Evolutionary conservation across 2,329 filamentous ascomycete genomes (phyloP), one percentile per base, ranked within the genome.

Genomic region (Colletotrichum sp.): DNA sequence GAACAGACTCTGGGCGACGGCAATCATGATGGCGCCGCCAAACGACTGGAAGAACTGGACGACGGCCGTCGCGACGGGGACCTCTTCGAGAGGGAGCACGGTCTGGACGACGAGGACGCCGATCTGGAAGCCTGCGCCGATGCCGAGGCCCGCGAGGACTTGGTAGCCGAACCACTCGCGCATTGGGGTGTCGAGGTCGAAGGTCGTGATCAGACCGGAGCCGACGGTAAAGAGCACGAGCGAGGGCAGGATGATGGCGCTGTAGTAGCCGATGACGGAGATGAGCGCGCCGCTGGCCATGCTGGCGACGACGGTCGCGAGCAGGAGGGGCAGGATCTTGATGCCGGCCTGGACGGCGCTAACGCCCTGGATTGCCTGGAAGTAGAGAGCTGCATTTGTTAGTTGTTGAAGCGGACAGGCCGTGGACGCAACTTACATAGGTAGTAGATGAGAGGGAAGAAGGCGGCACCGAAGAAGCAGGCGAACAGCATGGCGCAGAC

Each of bases 1-100:
- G 85, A 95, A 94, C 61, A 94, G 88, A 24, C 92, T 91, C 81
- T 95, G 92, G 0, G 90, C 90, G 12, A 94, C 90, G 7, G 91
- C 89, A 64, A 95, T 90, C 78, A 91, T 91, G 28, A 95, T 83
- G 3, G 93, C 92, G 5, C 93, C 93, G 55, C 93, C 93, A 5
- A 95, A 87, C 3, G 88, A 88, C 80, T 94, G 92, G 84, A 91
- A 92, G 83, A 95, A 93, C 43, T 89, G 86, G 2, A 91, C 86
- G 67, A 85, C 88, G 7, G 89, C 88, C 7, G 87, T 90, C 32
- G 84, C 90, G 2, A 90, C 85, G 1, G 90, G 87, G 18, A 91
- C 85, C 73, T 89, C 87, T 3, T 86, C 84, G 36, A 87, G 84
- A 0, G 87, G 81, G 3, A 91, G 83, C 1, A 87, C 87, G 57